These are phyloP conservation scores for Kluyveromyces siamensis DNA, from an alignment of 805 yeast genomes.

Conservation along the genomic window DNA sequence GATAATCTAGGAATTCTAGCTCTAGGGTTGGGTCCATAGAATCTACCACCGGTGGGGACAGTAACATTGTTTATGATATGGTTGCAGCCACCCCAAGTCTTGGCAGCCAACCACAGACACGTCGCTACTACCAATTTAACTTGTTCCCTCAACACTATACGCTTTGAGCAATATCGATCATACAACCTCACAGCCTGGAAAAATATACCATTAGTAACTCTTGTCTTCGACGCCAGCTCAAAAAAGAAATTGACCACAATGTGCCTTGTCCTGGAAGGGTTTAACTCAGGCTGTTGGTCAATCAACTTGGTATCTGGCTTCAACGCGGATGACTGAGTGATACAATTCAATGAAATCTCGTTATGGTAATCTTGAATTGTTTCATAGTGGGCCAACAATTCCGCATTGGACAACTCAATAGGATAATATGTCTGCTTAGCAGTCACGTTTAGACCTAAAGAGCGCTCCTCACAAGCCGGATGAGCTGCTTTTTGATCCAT, in stretches of 20 bases:
- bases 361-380: slow-evolving; percentile 42
- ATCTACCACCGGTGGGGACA: slow-evolving; percentile 50
- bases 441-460: slow-evolving; percentile 29
- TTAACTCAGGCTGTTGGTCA: slow-evolving; percentile 81
- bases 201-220: slow-evolving; percentile 59
- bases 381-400: slow-evolving; percentile 38
- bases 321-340: slow-evolving; percentile 29
- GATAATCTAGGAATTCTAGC: slow-evolving; percentile 64
- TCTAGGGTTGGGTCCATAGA: slow-evolving; percentile 62
- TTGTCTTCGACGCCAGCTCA: slow-evolving; percentile 56
- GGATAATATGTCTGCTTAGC: slow-evolving; percentile 45
- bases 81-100: slow-evolving; percentile 67
- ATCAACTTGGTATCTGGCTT: slow-evolving; percentile 57
- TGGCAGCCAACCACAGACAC: slow-evolving; percentile 87
- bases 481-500: not conserved
- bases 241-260: slow-evolving; percentile 72
- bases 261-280: slow-evolving; percentile 56
- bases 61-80: slow-evolving; percentile 47
- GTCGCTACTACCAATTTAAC: slow-evolving; percentile 87
- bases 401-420: slow-evolving; percentile 39
- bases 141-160: slow-evolving; percentile 79
- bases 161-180: slow-evolving; percentile 83
- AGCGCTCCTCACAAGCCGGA: slow-evolving; percentile 8
- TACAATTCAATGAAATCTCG: slow-evolving; percentile 37
- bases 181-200: slow-evolving; percentile 65